Evolutionary conservation across 495 filamentous ascomycete genomes (phyloP), one percentile per base, ranked within the genome.

Genomic region (Aspergillus mulundensis): DNA sequence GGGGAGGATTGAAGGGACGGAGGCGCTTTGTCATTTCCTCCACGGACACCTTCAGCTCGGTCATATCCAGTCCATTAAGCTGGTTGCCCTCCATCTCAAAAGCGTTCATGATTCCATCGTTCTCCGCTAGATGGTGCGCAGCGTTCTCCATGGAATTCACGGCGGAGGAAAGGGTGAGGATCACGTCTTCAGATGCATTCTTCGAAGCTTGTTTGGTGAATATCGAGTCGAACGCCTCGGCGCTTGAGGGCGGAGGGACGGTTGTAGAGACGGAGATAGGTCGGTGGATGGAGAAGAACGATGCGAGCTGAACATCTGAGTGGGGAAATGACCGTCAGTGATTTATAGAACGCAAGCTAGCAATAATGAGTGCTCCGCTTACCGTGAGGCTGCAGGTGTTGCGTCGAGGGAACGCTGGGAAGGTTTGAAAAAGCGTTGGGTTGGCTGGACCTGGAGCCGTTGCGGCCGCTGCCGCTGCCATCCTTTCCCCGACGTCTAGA

Each of bases 241-340:
- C 71, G 41, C 83, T 86, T 39, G 89, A 80, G 12, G 82, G 73
- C 38, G 85, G 83, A 40, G 93, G 93, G 46, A 95, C 81, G 48
- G 85, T 82, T 58, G 84, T 81, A 24, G 88, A 92, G 62, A 96
- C 81, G 52, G 90, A 95, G 61, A 98, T 92, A 5, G 94, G 94
- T 50, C 94, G 84, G 76, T 98, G 91, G 58, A 93, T 87, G 54
- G 94, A 94, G 75, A 97, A 98, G 79, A 98, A 97, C 47, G 87
- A 87, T 7, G 93, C 91, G 28, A 96, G 77, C 58, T 86, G 86
- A 42, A 97, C 77, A 66, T 95, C 94, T 98, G 32, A 21, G n/a
- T n/a, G n/a, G 18, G 1, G 30, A 34, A 12, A 50, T 23, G n/a
- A n/a, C 14, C 7, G 14, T 16, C 6, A 40, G 21, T 16, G 19